These are phyloP conservation scores for Fistulifera pelliculosa DNA, from an alignment of 108 stramenopile species.

Conservation along the genomic window DNA sequence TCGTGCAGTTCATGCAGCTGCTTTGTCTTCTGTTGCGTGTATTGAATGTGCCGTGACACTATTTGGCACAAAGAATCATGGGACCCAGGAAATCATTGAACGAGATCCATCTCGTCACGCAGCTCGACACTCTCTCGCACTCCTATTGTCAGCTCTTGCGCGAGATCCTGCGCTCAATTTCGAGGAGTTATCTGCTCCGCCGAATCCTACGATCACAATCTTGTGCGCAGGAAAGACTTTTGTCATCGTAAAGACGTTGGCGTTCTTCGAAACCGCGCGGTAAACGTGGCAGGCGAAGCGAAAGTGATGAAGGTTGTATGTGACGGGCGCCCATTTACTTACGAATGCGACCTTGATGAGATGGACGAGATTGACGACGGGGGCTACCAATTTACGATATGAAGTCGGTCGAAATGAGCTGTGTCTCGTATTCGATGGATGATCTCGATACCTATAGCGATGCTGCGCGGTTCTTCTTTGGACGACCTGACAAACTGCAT, in stretches of 20 bases:
- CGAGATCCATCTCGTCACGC: neutral
- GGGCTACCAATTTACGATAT: neutral
- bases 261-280: no score
- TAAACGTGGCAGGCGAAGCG: no score
- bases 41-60: neutral
- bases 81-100: neutral
- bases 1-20: neutral
- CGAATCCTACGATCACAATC: constrained; percentile 9
- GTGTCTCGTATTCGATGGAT: neutral
- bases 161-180: constrained; percentile 14
- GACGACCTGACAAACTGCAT: constrained; percentile 15
- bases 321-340: neutral
- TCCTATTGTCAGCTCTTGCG: constrained; percentile 16
- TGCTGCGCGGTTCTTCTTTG: constrained; percentile 18
- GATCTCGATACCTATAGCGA: constrained; percentile 5
- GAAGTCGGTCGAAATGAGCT: neutral
- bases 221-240: constrained; percentile 5
- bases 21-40: neutral
- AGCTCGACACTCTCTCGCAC: constrained; percentile 8
- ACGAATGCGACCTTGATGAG: neutral
- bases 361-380: neutral
- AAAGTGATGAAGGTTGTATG: neutral
- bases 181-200: neutral
- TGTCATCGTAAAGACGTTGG: no score
- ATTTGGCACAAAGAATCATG: no score